Evolutionary conservation across 495 filamentous ascomycete species (phyloP), one percentile per base, ranked within the genome.

Genomic region (Cairneyella variabilis): DNA sequence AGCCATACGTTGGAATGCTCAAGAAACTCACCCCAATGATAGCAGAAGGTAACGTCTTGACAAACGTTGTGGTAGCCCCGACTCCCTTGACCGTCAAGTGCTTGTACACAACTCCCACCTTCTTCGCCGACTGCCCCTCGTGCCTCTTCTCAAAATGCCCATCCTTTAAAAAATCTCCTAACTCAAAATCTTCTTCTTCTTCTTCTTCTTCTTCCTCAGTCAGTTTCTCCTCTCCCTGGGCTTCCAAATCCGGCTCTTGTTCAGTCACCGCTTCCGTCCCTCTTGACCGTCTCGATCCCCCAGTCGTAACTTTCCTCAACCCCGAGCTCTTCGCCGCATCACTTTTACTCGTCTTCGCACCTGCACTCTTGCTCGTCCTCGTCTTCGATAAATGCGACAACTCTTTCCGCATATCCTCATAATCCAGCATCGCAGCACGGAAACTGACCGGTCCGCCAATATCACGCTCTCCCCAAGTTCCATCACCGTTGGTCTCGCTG

Each of bases 101-200:
- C 70, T 86, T 88, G 69, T 89, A 96, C 1, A 91, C 75, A 1
- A 96, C 86, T 3, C 91, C 91, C 18, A 95, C 80, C 60, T 87
- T 89, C 46, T 61, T 61, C 34, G 84, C 79, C 0, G 88, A 89
- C 25, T 77, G 78, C 5, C 80, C 82, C 11, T 84, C 83, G 2
- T 79, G 80, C 14, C 88, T 79, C 61, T 86, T 89, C 69, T 91
- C 89, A 53, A 95, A 84, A 56, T 88, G 86, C 14, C 89, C 89
- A 39, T 90, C 84, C 9, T 82, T 76, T 66, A 95, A 77, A 64
- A 95, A 95, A 37, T 82, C 71, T 23, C 78, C 82, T 0, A 95
- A 69, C 49, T 88, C 78, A 59, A 95, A 91, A 5, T 77, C 82
- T 1, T 77, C 76, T 12, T 78, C 77, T 14, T 71, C 73, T 2